Evolutionary conservation across 2,329 filamentous ascomycete genomes (phyloP).

Genomic region (Ceratocystis eucalypticola): DNA sequence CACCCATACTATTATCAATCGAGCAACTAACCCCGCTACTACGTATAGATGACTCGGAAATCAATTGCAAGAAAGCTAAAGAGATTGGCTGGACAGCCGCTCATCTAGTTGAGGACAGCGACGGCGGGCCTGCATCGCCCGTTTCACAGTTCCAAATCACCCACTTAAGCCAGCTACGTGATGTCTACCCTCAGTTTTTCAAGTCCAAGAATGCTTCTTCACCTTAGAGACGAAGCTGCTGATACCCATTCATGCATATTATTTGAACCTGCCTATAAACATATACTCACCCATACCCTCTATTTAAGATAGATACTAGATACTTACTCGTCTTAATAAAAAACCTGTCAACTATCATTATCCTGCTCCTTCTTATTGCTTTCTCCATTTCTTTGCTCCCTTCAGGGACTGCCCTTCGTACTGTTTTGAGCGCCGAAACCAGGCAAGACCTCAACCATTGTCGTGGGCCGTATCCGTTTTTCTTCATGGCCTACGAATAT

Average conservation of each 20-base stretch:
- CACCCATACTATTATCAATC: background rate
- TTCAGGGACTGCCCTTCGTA: background rate
- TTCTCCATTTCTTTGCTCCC: background rate
- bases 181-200: constrained; percentile 74
- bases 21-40: background rate
- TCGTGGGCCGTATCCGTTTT: background rate
- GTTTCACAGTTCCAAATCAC: constrained; percentile 64
- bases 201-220: constrained; percentile 33
- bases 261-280: background rate
- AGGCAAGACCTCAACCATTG: background rate
- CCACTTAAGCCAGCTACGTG: constrained; percentile 60
- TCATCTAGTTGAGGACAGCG: constrained; percentile 69
- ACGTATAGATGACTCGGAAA: constrained; percentile 62
- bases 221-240: background rate
- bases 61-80: constrained; percentile 67
- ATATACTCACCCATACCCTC: background rate
- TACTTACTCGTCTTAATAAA: background rate
- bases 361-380: background rate
- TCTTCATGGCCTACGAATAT: constrained; percentile 44
- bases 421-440: background rate
- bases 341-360: background rate
- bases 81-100: constrained; percentile 74
- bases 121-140: constrained; percentile 47
- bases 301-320: background rate
- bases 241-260: constrained; percentile 1